Evolutionary conservation across 257 asterid species (phyloP).

Genomic region (Solanum peruvianum): DNA sequence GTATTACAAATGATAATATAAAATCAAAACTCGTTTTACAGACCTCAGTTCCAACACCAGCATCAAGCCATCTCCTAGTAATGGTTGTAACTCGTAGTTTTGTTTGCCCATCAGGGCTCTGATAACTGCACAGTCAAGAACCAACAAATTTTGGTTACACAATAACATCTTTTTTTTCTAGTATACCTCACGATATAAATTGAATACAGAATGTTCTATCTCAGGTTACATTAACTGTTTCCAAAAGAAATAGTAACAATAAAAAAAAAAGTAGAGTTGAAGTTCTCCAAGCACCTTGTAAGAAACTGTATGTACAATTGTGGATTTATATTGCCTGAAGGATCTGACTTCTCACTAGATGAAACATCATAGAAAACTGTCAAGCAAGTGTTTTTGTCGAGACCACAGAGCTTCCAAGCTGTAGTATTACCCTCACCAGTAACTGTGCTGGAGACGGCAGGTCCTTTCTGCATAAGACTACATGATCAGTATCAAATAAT

Average conservation of each 20-base stretch:
- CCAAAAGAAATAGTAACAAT: background rate
- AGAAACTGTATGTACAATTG: conserved; percentile 78
- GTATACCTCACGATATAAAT: background rate
- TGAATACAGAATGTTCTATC: background rate
- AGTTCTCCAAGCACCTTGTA: conserved; percentile 55
- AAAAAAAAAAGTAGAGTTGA: background rate
- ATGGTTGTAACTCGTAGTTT: conserved; percentile 83
- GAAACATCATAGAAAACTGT: conserved; percentile 95
- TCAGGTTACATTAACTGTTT: background rate
- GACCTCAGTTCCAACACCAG: conserved; percentile 66
- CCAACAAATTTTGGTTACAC: background rate
- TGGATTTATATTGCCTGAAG: conserved; percentile 51
- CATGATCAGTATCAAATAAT: conserved; percentile 17
- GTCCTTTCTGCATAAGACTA: conserved; percentile 76
- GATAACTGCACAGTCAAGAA: conserved; percentile 43
- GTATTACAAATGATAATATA: background rate
- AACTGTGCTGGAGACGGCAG: conserved; percentile 71
- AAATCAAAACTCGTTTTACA: background rate
- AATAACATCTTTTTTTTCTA: background rate
- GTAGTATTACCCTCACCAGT: conserved; percentile 95
- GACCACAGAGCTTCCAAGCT: conserved; percentile 98
- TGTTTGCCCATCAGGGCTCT: conserved; percentile 68
- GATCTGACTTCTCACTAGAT: conserved; percentile 86
- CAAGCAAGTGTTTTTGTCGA: conserved; percentile 77
- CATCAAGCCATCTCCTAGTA: conserved; percentile 75